Conservation (phyloP, 2,329 filamentous ascomycete species). For the Aspergillus neotritici region DNA sequence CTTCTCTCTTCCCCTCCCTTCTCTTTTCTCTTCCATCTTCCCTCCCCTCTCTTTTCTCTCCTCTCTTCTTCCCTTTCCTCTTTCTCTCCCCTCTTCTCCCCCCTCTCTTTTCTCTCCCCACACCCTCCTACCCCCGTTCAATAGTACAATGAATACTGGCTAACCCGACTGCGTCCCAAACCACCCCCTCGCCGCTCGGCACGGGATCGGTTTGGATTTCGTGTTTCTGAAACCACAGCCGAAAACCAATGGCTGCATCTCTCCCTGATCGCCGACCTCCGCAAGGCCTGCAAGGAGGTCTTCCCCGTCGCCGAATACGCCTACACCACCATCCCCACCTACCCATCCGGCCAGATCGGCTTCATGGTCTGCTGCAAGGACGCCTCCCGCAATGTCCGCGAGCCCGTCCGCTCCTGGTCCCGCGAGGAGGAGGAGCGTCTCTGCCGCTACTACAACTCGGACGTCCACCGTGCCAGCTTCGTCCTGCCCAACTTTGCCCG, state of each 20-base stretch:
- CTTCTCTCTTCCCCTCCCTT: constrained; percentile 48
- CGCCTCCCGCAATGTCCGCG: constrained; percentile 71
- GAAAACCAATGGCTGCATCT: constrained; percentile 99
- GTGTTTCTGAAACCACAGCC: constrained; percentile 50
- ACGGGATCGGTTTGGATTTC: constrained; percentile 27
- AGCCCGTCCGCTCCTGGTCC: constrained; percentile 75
- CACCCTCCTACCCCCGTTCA: neutral
- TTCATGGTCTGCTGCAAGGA: constrained; percentile 99
- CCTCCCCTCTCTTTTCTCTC: constrained; percentile 12
- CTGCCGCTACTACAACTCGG: constrained; percentile 95
- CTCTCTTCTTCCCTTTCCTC: constrained; percentile 3
- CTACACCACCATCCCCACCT: constrained; percentile 97
- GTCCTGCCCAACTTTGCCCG: constrained; percentile 89
- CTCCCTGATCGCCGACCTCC: constrained; percentile 84
- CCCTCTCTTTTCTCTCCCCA: constrained; percentile 6
- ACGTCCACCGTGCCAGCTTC: constrained; percentile 93
- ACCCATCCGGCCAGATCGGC: constrained; percentile 97
- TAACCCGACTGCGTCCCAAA: constrained; percentile 24
- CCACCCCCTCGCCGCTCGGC: constrained; percentile 25
- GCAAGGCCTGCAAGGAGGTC: constrained; percentile 93
- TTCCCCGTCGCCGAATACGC: constrained; percentile 98
- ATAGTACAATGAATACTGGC: constrained; percentile 14
- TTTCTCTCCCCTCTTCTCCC: constrained; percentile 11
- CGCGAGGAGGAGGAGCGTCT: constrained; percentile 85
- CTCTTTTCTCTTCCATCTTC: constrained; percentile 7